phyloP scores from a whole-genome alignment of 2,329 filamentous ascomycete species.

The Taxawa tesnikishii region DNA sequence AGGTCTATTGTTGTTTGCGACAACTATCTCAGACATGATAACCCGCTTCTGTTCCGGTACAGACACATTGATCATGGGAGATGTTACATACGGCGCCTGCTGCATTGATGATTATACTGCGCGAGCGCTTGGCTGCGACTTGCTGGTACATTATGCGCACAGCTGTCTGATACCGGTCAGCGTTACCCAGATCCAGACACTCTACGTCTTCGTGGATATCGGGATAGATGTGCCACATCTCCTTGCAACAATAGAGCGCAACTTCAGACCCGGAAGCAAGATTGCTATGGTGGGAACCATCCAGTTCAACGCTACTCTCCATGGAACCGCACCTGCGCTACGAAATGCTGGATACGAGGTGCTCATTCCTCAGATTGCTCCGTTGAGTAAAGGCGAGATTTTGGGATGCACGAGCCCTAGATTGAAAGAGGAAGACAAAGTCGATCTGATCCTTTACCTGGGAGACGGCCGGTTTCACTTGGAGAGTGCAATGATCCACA shows the following conservation, averaged over 20 bases:
- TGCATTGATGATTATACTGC: constrained; percentile 99
- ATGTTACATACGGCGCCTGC: constrained; percentile 96
- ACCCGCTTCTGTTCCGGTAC: constrained; percentile 85
- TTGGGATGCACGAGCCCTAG: constrained; percentile 90
- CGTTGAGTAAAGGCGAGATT: constrained; percentile 88
- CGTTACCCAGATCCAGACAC: constrained; percentile 89
- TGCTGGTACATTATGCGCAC: constrained; percentile 94
- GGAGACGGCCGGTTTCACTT: constrained; percentile 92
- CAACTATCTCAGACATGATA: constrained; percentile 93
- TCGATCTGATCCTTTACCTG: constrained; percentile 76
- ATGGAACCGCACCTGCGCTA: constrained; percentile 66
- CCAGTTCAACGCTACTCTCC: constrained; percentile 95
- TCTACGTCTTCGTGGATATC: constrained; percentile 98
- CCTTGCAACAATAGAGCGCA: constrained; percentile 73
- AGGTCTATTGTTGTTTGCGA: constrained; percentile 86
- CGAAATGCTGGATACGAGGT: constrained; percentile 77
- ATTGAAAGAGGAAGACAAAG: constrained; percentile 39
- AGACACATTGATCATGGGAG: constrained; percentile 95
- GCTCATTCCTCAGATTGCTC: constrained; percentile 82
- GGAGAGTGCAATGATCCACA: constrained; percentile 98
- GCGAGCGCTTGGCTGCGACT: constrained; percentile 80
- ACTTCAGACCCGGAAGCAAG: constrained; percentile 73
- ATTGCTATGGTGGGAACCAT: constrained; percentile 94
- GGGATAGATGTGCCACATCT: constrained; percentile 86
- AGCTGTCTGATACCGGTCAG: constrained; percentile 93